Conservation (phyloP, 208 protist species). For the Trypanosomatidae sp. region DNA sequence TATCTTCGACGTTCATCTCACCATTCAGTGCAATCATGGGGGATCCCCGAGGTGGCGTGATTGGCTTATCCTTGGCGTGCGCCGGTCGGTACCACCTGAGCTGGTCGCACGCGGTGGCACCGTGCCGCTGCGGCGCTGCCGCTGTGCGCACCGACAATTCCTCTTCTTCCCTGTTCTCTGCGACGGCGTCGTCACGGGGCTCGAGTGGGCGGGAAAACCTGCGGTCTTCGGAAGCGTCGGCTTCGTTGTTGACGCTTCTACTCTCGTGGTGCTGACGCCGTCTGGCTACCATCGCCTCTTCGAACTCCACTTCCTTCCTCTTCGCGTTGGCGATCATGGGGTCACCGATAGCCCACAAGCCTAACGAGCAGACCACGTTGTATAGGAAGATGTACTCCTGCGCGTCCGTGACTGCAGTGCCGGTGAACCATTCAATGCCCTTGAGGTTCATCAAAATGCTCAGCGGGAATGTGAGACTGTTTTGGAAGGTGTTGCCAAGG, state of each 20-base stretch:
- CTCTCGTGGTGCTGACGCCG: conserved; percentile 7
- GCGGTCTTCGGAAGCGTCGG: conserved; percentile 12
- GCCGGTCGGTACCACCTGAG: conserved; percentile 42
- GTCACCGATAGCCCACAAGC: conserved; percentile 55
- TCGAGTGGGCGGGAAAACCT: conserved; percentile 32
- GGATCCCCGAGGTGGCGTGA: conserved; percentile 11
- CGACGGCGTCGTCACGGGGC: not conserved
- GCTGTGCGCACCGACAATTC: not conserved
- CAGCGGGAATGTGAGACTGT: conserved; percentile 63
- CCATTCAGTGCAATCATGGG: conserved; percentile 12
- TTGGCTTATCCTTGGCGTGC: conserved; percentile 23
- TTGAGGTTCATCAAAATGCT: conserved; percentile 60
- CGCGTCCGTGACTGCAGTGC: conserved; percentile 25
- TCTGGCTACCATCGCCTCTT: conserved; percentile 1
- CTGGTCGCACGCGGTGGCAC: conserved; percentile 36
- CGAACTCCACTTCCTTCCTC: conserved; percentile 21
- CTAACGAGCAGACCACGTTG: conserved; percentile 65
- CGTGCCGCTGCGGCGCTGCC: conserved; percentile 10
- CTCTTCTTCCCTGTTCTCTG: not conserved
- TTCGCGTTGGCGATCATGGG: conserved; percentile 35
- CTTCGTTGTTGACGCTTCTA: conserved; percentile 3
- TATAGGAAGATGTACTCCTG: conserved; percentile 73
- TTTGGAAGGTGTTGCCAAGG: conserved; percentile 71
- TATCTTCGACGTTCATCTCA: conserved; percentile 10
- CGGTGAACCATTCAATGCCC: conserved; percentile 57